Evolutionary conservation across 208 protist species (phyloP).

Genomic region (Trypanosoma avium): DNA sequence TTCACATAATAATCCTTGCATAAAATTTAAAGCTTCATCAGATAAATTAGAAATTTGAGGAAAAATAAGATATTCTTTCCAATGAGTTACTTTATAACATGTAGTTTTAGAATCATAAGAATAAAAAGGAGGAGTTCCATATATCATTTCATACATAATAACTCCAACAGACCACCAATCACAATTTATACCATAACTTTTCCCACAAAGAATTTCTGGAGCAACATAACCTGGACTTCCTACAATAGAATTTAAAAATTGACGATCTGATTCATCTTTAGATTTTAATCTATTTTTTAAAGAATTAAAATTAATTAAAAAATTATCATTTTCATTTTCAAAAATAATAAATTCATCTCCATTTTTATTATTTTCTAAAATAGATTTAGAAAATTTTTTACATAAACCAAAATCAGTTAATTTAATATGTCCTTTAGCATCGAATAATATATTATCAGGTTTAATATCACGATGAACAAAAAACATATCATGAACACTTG

Average conservation of each 20-base stretch:
- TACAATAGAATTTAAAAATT: constrained; percentile 92
- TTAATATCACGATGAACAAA: constrained; percentile 97
- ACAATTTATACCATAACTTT: constrained; percentile 94
- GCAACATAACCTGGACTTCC: constrained; percentile 98
- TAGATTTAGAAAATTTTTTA: constrained; percentile 83
- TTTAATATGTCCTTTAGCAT: constrained; percentile 95
- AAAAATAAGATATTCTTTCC: constrained; percentile 90
- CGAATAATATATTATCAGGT: constrained; percentile 98
- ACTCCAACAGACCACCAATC: constrained; percentile 98
- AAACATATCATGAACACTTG: constrained; percentile 89
- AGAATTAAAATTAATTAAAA: neutral
- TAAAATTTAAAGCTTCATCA: constrained; percentile 90
- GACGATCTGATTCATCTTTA: constrained; percentile 19
- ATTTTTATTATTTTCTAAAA: no score
- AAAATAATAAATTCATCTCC: constrained; percentile 71
- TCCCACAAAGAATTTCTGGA: constrained; percentile 94
- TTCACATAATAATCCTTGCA: constrained; percentile 89
- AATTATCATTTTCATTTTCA: constrained; percentile 23
- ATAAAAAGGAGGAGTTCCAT: constrained; percentile 96
- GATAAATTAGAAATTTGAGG: constrained; percentile 76
- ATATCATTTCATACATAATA: constrained; percentile 98
- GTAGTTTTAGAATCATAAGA: constrained; percentile 89
- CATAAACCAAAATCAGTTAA: constrained; percentile 97
- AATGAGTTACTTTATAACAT: constrained; percentile 95
- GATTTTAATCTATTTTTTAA: neutral